A percentile compares a stretch with the other conserved stretches of the same genome.
Conservation (phyloP, 495 filamentous ascomycete genomes). For the Podospora sp. region DNA sequence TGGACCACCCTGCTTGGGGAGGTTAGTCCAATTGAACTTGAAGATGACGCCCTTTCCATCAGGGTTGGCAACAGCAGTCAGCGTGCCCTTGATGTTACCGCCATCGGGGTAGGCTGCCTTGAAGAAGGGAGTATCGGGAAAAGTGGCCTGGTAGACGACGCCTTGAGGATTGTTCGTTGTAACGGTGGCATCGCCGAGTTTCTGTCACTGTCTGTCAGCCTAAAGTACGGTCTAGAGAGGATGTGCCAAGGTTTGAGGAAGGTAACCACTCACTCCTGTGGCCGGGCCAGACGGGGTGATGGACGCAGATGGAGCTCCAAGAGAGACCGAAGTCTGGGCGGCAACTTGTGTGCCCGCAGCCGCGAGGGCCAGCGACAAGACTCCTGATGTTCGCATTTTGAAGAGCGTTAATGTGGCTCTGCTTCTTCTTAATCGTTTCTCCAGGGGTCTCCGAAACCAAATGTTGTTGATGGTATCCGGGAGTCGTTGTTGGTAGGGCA, state of each 20-base stretch:
- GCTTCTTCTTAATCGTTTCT: background rate
- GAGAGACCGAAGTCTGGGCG: slow-evolving; percentile 22
- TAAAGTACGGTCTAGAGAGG: background rate
- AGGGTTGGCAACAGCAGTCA: slow-evolving; percentile 56
- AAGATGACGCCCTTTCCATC: slow-evolving; percentile 67
- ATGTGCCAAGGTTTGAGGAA: background rate
- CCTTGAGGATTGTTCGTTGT: slow-evolving; percentile 66
- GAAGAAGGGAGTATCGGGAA: slow-evolving; percentile 57
- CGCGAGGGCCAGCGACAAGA: slow-evolving; percentile 32
- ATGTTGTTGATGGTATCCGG: background rate
- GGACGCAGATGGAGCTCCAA: slow-evolving; percentile 16
- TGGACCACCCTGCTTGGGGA: slow-evolving; percentile 67
- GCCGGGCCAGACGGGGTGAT: slow-evolving; percentile 12
- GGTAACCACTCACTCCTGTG: slow-evolving; percentile 26
- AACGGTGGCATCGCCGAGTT: slow-evolving; percentile 57
- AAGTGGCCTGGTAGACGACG: slow-evolving; percentile 58
- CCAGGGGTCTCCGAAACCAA: background rate
- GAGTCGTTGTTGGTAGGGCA: background rate
- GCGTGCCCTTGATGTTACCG: slow-evolving; percentile 60
- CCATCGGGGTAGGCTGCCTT: slow-evolving; percentile 51
- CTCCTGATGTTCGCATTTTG: slow-evolving; percentile 31
- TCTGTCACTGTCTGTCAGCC: slow-evolving; percentile 26
- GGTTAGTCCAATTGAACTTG: slow-evolving; percentile 61
- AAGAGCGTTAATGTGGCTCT: background rate
- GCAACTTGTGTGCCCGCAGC: slow-evolving; percentile 27